These are phyloP conservation scores for Vanderwaltozyma verrucispora DNA, from an alignment of 805 yeast genomes.

Conservation along the genomic window DNA sequence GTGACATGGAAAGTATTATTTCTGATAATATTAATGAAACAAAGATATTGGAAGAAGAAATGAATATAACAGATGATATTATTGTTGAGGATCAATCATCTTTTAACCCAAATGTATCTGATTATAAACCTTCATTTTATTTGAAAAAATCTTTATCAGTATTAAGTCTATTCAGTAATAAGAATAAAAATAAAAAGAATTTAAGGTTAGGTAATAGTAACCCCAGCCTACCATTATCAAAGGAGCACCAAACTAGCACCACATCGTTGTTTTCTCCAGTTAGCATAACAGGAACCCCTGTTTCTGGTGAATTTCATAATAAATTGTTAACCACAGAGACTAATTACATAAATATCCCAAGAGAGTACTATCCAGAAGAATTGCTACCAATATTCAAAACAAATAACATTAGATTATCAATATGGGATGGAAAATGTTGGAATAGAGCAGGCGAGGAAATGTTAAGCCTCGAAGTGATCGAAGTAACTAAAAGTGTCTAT, in stretches of 20 bases:
- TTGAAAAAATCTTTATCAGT: conserved; percentile 19
- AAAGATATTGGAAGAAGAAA: neutral
- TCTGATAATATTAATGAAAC: conserved; percentile 6
- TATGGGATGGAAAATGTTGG: conserved; percentile 22
- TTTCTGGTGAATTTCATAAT: neutral
- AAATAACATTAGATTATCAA: conserved; percentile 10
- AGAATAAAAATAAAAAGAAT: conserved; percentile 11
- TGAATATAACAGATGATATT: neutral
- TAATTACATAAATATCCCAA: neutral
- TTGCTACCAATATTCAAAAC: neutral
- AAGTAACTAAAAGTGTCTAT: conserved; percentile 3
- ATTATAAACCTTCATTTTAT: conserved; percentile 12
- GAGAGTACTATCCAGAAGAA: neutral
- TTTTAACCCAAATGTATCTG: conserved; percentile 14
- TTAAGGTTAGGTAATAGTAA: conserved; percentile 6
- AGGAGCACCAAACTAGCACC: neutral
- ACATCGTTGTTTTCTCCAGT: neutral
- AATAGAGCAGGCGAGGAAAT: conserved; percentile 6
- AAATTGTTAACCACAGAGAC: neutral
- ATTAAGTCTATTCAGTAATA: conserved; percentile 19
- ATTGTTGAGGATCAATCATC: neutral
- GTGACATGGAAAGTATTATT: conserved; percentile 13
- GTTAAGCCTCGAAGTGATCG: conserved; percentile 5
- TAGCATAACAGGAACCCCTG: neutral
- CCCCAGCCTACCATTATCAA: neutral